These are phyloP conservation scores for Leishmania lainsoni DNA, from an alignment of 208 protist genomes.

Conservation along the genomic window DNA sequence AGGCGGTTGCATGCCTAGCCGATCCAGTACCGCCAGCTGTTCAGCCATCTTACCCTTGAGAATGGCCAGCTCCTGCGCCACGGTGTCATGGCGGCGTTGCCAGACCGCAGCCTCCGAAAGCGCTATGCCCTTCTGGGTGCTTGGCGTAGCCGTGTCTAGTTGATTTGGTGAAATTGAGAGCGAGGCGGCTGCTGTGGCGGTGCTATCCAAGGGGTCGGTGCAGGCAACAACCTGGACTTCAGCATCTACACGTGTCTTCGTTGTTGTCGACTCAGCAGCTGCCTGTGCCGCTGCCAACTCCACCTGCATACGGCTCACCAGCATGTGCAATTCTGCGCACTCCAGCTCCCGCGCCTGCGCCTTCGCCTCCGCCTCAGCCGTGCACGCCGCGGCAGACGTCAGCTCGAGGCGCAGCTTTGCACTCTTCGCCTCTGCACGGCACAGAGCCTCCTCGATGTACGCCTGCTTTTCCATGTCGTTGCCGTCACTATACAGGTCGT, in stretches of 20 bases:
- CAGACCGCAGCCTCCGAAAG: slow-evolving; percentile 8
- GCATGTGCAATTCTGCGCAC: slow-evolving; percentile 44
- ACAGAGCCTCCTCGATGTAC: slow-evolving; percentile 15
- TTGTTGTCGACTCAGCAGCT: neutral
- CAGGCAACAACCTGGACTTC: neutral
- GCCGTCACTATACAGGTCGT: slow-evolving; percentile 2
- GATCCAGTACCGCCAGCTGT: slow-evolving; percentile 66
- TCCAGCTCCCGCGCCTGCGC: slow-evolving; percentile 33
- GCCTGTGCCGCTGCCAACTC: slow-evolving; percentile 16
- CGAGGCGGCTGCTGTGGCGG: neutral
- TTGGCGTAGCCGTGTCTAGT: neutral
- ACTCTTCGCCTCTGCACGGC: slow-evolving; percentile 8
- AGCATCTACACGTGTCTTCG: neutral
- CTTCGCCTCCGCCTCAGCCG: slow-evolving; percentile 16
- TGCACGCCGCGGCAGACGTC: slow-evolving; percentile 11
- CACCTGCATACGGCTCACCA: slow-evolving; percentile 41
- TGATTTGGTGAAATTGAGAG: neutral
- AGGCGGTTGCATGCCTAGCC: slow-evolving; percentile 56
- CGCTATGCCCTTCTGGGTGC: neutral
- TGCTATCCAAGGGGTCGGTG: neutral
- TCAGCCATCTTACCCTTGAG: slow-evolving; percentile 58
- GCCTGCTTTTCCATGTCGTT: neutral
- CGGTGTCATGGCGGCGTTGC: slow-evolving; percentile 27
- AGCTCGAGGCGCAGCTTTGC: slow-evolving; percentile 21
- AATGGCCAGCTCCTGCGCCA: slow-evolving; percentile 46